phyloP scores from a whole-genome alignment of 2,329 filamentous ascomycete species.

The Fusarium sp. region DNA sequence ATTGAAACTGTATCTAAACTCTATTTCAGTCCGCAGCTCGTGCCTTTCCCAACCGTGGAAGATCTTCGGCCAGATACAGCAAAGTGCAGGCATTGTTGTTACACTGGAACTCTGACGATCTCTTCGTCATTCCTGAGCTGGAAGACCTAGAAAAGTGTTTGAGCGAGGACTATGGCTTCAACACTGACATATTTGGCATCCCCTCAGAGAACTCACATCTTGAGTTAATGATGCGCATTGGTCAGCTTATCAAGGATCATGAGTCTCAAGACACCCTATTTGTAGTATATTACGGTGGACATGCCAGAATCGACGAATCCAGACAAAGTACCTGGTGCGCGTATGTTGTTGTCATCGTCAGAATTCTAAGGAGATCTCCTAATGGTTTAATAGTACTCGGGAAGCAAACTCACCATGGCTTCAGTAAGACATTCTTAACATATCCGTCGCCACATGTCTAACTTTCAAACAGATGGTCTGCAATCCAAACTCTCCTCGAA shows the following conservation, averaged over 20 bases:
- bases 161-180: constrained; percentile 67
- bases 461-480: constrained; percentile 63
- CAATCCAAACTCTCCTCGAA: constrained; percentile 71
- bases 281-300: constrained; percentile 70
- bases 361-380: constrained; percentile 6
- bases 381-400: constrained; percentile 57
- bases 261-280: constrained; percentile 69
- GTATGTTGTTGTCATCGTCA: constrained; percentile 53
- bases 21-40: constrained; percentile 63
- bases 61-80: constrained; percentile 66
- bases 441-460: constrained; percentile 6
- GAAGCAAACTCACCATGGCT: constrained; percentile 67
- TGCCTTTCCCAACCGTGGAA: constrained; percentile 69
- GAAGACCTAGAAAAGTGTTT: constrained; percentile 69
- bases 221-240: constrained; percentile 69
- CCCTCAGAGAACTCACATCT: constrained; percentile 70
- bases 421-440: constrained; percentile 57
- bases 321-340: constrained; percentile 73
- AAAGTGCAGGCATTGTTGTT: constrained; percentile 68
- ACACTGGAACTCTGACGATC: constrained; percentile 70
- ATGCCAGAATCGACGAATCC: constrained; percentile 71
- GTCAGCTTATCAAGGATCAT: constrained; percentile 68
- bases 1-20: constrained; percentile 13
- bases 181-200: constrained; percentile 70
- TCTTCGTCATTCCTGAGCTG: constrained; percentile 70